Conservation (phyloP, 345 rosid species). For the Eucalyptus curtisii region DNA sequence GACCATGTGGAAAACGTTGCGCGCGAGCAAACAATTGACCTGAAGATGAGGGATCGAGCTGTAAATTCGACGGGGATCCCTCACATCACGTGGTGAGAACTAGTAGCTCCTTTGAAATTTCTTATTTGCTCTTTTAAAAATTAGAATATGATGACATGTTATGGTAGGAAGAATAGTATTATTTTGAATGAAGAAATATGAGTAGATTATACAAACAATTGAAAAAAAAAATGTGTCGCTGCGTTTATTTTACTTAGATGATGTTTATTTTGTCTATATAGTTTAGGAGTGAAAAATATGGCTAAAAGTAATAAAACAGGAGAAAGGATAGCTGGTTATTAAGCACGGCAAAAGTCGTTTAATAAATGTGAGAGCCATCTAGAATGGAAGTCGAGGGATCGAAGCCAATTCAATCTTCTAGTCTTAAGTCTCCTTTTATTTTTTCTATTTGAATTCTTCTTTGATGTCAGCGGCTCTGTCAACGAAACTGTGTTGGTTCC, state of each 20-base stretch:
- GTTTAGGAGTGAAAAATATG: neutral
- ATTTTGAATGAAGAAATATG: too few relatives aligned
- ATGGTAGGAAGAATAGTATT: neutral
- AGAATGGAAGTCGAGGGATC: neutral
- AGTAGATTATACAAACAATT: too few relatives aligned
- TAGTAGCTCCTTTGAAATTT: neutral
- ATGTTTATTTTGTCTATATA: neutral
- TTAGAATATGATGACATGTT: neutral
- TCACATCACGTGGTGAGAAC: too few relatives aligned
- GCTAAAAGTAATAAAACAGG: neutral
- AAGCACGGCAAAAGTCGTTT: neutral
- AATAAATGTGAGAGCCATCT: neutral
- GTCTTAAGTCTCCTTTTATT: neutral
- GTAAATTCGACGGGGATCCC: too few relatives aligned
- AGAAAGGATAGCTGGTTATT: neutral
- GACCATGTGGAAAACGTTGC: neutral
- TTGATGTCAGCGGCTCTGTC: neutral
- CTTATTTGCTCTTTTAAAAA: neutral
- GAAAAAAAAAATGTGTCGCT: too few relatives aligned
- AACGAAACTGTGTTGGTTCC: neutral
- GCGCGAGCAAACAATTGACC: accelerated
- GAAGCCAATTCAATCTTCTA: neutral
- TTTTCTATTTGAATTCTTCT: neutral
- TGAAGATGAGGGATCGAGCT: neutral
- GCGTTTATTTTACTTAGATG: too few relatives aligned